Conservation (phyloP, 2,329 filamentous ascomycete genomes). For the Mariannaea elegans region DNA sequence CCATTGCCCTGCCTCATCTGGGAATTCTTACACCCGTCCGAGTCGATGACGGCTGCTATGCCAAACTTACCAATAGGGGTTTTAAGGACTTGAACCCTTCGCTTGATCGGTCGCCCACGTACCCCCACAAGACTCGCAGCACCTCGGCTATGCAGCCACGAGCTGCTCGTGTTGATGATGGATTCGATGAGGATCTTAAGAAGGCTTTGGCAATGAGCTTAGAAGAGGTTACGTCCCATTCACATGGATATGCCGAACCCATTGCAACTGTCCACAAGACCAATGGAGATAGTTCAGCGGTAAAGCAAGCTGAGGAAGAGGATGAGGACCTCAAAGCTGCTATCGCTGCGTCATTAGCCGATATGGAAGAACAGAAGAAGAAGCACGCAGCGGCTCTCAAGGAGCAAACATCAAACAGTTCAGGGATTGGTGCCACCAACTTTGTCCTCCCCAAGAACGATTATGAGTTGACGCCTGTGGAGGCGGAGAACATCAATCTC, state of each 20-base stretch:
- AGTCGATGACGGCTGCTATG: slow-evolving; percentile 95
- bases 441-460: slow-evolving; percentile 82
- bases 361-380: slow-evolving; percentile 99
- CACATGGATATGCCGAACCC: slow-evolving; percentile 76
- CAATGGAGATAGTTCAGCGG: slow-evolving; percentile 46
- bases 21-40: slow-evolving; percentile 91
- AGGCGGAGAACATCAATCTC: slow-evolving; percentile 97
- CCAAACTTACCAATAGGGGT: slow-evolving; percentile 81
- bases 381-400: slow-evolving; percentile 85
- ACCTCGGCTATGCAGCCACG: slow-evolving; percentile 85
- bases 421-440: slow-evolving; percentile 51
- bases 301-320: slow-evolving; percentile 76
- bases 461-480: slow-evolving; percentile 91
- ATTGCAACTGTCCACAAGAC: slow-evolving; percentile 49
- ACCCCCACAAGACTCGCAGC: slow-evolving; percentile 70
- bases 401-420: slow-evolving; percentile 70
- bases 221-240: slow-evolving; percentile 85
- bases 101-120: slow-evolving; percentile 58
- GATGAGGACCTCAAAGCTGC: slow-evolving; percentile 94
- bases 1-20: slow-evolving; percentile 86
- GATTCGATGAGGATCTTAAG: slow-evolving; percentile 94
- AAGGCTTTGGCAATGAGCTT: slow-evolving; percentile 95
- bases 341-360: slow-evolving; percentile 91
- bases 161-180: slow-evolving; percentile 85
- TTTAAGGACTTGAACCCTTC: slow-evolving; percentile 51